phyloP scores from a whole-genome alignment of 148 eudicot genomes.

The Rhododendron vialii region DNA sequence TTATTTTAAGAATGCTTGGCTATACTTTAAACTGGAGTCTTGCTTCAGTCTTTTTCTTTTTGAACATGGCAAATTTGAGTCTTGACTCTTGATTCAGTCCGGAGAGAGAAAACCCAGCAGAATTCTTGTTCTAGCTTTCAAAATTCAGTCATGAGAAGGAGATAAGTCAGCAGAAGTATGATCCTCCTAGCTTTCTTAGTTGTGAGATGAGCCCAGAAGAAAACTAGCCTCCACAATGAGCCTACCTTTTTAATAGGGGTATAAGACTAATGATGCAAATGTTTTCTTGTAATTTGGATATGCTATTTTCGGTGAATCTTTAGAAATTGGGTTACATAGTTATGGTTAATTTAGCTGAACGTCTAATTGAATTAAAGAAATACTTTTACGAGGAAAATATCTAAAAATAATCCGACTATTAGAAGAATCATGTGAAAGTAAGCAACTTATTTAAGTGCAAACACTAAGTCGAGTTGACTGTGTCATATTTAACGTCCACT shows the following conservation, averaged over 20 bases:
- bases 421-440: not conserved
- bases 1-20: not conserved
- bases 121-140: not conserved
- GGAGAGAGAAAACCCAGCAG: not conserved
- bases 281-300: not conserved
- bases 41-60: not conserved
- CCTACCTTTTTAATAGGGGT: not conserved
- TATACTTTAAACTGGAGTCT: not conserved
- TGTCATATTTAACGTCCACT: not conserved
- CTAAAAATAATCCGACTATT: not conserved
- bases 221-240: not conserved
- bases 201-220: not conserved
- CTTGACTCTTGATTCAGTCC: not conserved
- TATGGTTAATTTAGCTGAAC: not conserved
- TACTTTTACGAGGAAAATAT: not conserved
- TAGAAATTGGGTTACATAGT: not conserved
- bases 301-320: not conserved
- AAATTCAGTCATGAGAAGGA: not conserved
- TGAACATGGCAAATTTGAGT: not conserved
- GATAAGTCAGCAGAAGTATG: not conserved
- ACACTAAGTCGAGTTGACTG: not conserved
- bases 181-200: not conserved
- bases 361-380: not conserved
- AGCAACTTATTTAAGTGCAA: not conserved
- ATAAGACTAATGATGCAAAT: not conserved